Evolutionary conservation across 345 rosid genomes (phyloP), one percentile per base, ranked within the genome.

Genomic region (Heritiera littoralis): DNA sequence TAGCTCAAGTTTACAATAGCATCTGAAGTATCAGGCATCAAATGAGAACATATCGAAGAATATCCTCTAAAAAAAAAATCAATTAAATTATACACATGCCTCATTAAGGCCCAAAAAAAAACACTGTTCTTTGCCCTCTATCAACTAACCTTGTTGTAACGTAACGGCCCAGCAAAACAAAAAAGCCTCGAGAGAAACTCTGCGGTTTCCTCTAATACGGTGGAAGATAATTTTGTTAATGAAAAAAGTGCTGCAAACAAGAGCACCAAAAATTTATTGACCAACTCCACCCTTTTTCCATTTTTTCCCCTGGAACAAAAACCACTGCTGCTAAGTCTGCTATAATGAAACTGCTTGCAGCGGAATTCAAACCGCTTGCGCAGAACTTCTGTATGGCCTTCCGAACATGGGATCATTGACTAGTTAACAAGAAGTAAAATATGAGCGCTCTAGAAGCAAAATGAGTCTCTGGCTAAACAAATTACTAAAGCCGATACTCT

Each of bases 401-500:
- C 18, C 5, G 1, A 43, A 32, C 66, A 61, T 13, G 9, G 66
- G 7, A 15, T 65, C 6, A 18, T 38, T 51, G 41, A 60, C 65
- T 9, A 28, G 6, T 11, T 30, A 0, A 11, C 30, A 61, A 61
- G 40, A 61, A 30, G 40, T 11, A 61, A 59, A 23, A 11, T 11
- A 3, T 49, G 58, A 28, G 15, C 17, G 41, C 58, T 70, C 20
- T 70, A 11, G 45, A 32, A 32, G 46, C 45, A 72, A 23, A 23
- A 72, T 17, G 9, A 72, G 17, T 70, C 74, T 70, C 35, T 32
- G 52, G 59, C 30, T 2, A 70, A 70, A 9, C 20, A 61, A 43
- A 28, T 80, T 72, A 74, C 32, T 63, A 69, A 38, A 86, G 80
- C 63, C 69, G 85, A 83, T 89, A 91, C 84, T 96, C 97, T 1